phyloP scores from a whole-genome alignment of 768 basidiomycete species.

The Tulasnella sp. region DNA sequence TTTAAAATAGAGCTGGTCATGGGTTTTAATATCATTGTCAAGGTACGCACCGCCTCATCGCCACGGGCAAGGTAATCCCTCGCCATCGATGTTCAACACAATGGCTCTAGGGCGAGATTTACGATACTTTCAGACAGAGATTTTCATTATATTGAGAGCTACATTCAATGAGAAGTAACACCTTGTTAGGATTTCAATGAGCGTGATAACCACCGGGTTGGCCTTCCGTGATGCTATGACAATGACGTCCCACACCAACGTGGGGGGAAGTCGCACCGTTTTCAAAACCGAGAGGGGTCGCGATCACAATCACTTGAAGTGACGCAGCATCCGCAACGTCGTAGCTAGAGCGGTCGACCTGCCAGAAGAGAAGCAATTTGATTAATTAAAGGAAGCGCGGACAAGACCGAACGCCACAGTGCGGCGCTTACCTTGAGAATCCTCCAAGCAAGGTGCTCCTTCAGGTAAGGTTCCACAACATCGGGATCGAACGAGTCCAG shows the following conservation, averaged over 20 bases:
- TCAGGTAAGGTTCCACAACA: not conserved
- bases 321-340: not conserved
- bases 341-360: not conserved
- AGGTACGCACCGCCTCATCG: not conserved
- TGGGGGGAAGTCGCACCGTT: not conserved
- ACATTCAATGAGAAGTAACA: not conserved
- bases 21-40: not conserved
- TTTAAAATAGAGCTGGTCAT: not conserved
- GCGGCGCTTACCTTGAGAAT: slow-evolving; percentile 1
- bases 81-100: not conserved
- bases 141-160: not conserved
- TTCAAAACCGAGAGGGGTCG: not conserved
- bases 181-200: not conserved
- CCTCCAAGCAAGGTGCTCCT: not conserved
- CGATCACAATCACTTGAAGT: not conserved
- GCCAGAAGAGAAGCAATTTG: not conserved
- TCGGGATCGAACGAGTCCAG: slow-evolving; percentile 2
- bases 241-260: not conserved
- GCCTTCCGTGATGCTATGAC: not conserved
- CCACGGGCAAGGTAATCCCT: not conserved
- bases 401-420: not conserved
- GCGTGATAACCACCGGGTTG: not conserved
- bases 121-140: not conserved
- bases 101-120: not conserved
- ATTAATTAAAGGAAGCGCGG: not conserved